Evolutionary conservation across 2,329 filamentous ascomycete genomes (phyloP), one percentile per base, ranked within the genome.

Genomic region (Monilinia laxa): DNA sequence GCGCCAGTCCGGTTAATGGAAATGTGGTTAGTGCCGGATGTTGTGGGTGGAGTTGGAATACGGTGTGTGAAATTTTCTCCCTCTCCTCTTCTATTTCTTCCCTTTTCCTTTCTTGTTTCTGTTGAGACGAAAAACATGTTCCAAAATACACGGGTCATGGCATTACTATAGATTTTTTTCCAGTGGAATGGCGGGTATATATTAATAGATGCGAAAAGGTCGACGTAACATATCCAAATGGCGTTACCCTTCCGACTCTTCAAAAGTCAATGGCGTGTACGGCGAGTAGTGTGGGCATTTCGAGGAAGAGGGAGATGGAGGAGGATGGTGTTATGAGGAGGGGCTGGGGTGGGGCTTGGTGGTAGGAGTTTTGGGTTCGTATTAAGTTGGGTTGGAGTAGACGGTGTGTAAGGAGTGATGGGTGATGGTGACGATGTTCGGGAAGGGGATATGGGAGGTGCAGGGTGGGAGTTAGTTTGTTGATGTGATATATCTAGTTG

Each of bases 291-390:
- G 35, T 20, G 31, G 51, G 25, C 0, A 14, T 66, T 10, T 47
- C 56, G 12, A 54, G 51, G 20, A 45, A 31, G 45, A 54, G 18
- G 25, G 14, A 5, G 45, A 28, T 18, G 45, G 20, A 62, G 3
- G 12, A 10, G 1, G 31, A 11, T 10, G 28, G n/a, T 28, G 28
- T 23, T 23, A 51, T 23, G 31, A 25, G 12, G 2, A 20, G 42
- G 20, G 42, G 11, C 9, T 38, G 20, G 28, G 20, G 45, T 18
- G 20, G n/a, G 11, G 79, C n/a, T n/a, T 31, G 56, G 40, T n/a
- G 45, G 18, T 47, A 20, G 5, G 45, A 4, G 45, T 3, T n/a
- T n/a, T 4, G 16, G 40, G 12, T 3, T 47, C 5, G 45, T 20
- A n/a, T n/a, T 1, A 9, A 16, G 16, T 47, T 20, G 18, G 16